A percentile compares a stretch with the other conserved stretches of the same genome.
Conservation (phyloP, 345 rosid genomes). For the Psidium guajava region DNA sequence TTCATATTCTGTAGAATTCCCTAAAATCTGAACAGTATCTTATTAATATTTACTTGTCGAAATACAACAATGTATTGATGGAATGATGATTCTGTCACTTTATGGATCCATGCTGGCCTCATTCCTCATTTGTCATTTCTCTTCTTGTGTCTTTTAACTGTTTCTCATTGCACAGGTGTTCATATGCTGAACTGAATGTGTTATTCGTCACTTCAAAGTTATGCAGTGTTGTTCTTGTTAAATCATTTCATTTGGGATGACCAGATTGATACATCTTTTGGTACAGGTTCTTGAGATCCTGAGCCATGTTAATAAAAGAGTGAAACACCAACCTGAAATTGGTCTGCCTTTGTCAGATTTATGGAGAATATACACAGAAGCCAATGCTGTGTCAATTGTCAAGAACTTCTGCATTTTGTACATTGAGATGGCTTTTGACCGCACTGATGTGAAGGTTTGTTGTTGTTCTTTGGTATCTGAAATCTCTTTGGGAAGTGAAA, state of each 20-base stretch:
- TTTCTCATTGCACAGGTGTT: not conserved
- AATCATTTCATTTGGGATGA: not conserved
- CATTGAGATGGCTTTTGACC: slow-evolving; percentile 94
- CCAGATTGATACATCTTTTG: not conserved
- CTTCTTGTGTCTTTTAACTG: not conserved
- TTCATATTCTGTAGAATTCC: not conserved
- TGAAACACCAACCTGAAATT: slow-evolving; percentile 73
- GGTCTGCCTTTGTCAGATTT: slow-evolving; percentile 61
- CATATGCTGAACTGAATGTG: not conserved
- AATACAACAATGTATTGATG: not conserved
- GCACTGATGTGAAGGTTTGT: slow-evolving; percentile 49
- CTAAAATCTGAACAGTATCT: not conserved
- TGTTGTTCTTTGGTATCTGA: not conserved
- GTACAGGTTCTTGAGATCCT: slow-evolving; percentile 87
- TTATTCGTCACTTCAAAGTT: not conserved
- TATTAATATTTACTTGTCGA: not conserved
- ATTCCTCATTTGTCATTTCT: not conserved
- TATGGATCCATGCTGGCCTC: not conserved
- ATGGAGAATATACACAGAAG: slow-evolving; percentile 56
- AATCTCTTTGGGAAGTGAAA: not conserved
- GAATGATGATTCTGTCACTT: not conserved
- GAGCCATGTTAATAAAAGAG: slow-evolving; percentile 95
- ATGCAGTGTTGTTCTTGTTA: not conserved
- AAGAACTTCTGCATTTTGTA: slow-evolving; percentile 80
- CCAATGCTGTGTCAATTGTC: slow-evolving; percentile 61